Evolutionary conservation across 345 rosid species (phyloP).

Genomic region (Populus alba): DNA sequence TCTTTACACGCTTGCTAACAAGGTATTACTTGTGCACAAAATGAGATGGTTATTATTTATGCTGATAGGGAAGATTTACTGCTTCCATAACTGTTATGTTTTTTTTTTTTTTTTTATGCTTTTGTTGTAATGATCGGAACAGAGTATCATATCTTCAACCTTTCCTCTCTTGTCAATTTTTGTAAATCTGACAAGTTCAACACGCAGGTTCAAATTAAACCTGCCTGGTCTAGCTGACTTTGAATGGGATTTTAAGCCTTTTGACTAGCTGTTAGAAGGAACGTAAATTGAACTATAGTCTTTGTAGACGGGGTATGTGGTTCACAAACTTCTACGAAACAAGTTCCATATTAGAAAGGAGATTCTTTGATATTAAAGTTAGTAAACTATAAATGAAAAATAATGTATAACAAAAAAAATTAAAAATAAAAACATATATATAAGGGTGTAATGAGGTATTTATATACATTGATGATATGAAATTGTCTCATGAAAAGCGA

Average conservation of each 20-base stretch:
- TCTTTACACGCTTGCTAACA: conserved; percentile 96
- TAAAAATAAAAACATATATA: too few relatives aligned
- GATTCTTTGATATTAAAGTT: too few relatives aligned
- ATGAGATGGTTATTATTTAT: neutral
- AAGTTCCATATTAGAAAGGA: too few relatives aligned
- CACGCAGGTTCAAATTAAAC: neutral
- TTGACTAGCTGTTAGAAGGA: neutral
- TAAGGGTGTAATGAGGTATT: too few relatives aligned
- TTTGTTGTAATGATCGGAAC: neutral
- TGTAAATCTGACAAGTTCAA: neutral
- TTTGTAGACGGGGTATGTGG: too few relatives aligned
- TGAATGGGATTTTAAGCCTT: neutral
- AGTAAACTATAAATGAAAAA: too few relatives aligned
- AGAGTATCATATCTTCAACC: neutral
- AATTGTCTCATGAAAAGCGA: too few relatives aligned
- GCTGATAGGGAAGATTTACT: neutral
- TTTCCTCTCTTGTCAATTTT: neutral
- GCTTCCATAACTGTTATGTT: neutral
- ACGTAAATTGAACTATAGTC: neutral
- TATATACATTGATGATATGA: too few relatives aligned
- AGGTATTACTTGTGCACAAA: conserved; percentile 41
- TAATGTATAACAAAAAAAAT: too few relatives aligned
- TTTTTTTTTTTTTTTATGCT: neutral
- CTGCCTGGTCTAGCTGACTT: neutral
- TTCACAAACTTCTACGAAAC: too few relatives aligned